phyloP scores from a whole-genome alignment of 1,284 basidiomycete genomes.

The Gastroboletus turbinatus region DNA sequence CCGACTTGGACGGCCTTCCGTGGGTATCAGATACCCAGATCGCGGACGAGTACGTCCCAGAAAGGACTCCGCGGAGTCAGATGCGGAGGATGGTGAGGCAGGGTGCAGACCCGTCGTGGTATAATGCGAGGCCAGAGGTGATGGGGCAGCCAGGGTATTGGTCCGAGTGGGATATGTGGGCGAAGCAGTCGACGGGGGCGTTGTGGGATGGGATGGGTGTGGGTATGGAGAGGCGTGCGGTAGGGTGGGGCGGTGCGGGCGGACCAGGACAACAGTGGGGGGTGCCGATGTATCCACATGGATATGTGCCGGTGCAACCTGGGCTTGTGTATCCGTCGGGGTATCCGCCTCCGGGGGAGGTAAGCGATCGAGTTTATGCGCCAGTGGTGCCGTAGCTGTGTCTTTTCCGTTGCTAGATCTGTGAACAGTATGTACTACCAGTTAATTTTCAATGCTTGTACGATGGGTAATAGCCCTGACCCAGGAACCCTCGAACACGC shows the following conservation, averaged over 20 bases:
- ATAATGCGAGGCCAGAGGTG: conserved; percentile 15
- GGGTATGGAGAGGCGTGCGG: background rate
- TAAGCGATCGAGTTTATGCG: background rate
- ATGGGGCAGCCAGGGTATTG: conserved; percentile 6
- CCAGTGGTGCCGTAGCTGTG: background rate
- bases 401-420: background rate
- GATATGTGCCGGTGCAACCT: conserved; percentile 18
- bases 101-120: conserved; percentile 28
- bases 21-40: conserved; percentile 26
- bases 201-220: conserved; percentile 8
- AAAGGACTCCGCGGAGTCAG: conserved; percentile 14
- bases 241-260: background rate
- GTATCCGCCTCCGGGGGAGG: conserved; percentile 8
- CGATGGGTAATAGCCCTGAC: too few relatives aligned
- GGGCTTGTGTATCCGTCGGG: conserved; percentile 15
- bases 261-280: conserved; percentile 3
- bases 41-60: conserved; percentile 25
- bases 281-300: conserved; percentile 18
- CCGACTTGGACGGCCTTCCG: conserved; percentile 17
- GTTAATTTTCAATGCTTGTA: background rate
- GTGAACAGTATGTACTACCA: background rate
- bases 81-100: conserved; percentile 12
- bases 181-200: conserved; percentile 21
- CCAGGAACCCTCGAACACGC: too few relatives aligned
- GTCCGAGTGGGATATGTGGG: conserved; percentile 30